Percentiles rank a stretch among this genome's conserved stretches.
Conservation (phyloP, 805 yeast species). For the Tetrapisispora phaffii region DNA sequence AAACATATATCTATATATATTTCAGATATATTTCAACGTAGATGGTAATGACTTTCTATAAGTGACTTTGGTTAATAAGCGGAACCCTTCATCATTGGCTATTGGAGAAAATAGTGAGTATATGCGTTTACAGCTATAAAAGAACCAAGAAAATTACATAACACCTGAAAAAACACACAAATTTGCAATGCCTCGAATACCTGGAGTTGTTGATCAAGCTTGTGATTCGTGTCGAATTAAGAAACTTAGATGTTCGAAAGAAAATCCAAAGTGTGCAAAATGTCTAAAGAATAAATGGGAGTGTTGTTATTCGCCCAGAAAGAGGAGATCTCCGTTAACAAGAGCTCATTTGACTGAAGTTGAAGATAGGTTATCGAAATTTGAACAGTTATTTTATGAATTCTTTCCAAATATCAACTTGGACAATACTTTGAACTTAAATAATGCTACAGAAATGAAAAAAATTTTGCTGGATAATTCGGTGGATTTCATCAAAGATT, state of each 20-base stretch:
- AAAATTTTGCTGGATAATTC: background rate
- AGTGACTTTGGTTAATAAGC: too few relatives aligned
- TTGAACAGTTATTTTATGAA: slow-evolving; percentile 37
- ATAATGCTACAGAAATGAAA: slow-evolving; percentile 6
- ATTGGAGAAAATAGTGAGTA: too few relatives aligned
- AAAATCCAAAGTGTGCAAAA: slow-evolving; percentile 64
- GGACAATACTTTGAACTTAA: slow-evolving; percentile 27
- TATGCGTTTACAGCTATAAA: too few relatives aligned
- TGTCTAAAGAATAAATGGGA: slow-evolving; percentile 64
- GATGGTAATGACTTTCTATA: too few relatives aligned
- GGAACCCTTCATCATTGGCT: too few relatives aligned
- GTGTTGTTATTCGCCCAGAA: slow-evolving; percentile 70
- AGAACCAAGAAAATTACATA: too few relatives aligned
- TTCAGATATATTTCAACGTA: too few relatives aligned
- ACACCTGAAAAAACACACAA: too few relatives aligned
- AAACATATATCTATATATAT: too few relatives aligned
- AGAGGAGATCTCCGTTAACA: slow-evolving; percentile 71
- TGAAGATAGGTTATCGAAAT: slow-evolving; percentile 43
- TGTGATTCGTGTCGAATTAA: slow-evolving; percentile 80
- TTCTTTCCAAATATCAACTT: slow-evolving; percentile 39
- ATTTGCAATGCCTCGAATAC: slow-evolving; percentile 1
- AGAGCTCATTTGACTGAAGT: slow-evolving; percentile 71
- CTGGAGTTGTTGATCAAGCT: slow-evolving; percentile 17
- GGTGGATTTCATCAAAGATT: background rate
- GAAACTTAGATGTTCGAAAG: slow-evolving; percentile 73